These are phyloP conservation scores for Xylaria venustula DNA, from an alignment of 495 filamentous ascomycete species.

Conservation along the genomic window DNA sequence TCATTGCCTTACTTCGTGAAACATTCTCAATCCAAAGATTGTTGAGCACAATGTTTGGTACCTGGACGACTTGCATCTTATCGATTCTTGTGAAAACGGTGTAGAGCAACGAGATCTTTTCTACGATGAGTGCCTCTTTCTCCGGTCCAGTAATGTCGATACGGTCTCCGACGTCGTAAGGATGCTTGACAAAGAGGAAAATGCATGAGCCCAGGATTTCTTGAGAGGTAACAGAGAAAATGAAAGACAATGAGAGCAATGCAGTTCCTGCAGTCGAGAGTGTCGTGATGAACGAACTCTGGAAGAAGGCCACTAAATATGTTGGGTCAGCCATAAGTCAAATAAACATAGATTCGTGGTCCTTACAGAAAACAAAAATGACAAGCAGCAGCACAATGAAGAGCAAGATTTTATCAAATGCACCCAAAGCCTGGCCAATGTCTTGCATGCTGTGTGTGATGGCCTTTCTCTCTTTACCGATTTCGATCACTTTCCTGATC, in stretches of 20 bases:
- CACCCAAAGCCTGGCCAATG: slow-evolving; percentile 89
- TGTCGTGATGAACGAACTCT: slow-evolving; percentile 78
- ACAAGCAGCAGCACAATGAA: slow-evolving; percentile 76
- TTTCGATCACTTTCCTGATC: slow-evolving; percentile 80
- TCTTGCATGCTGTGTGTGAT: slow-evolving; percentile 93
- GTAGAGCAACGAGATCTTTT: slow-evolving; percentile 92
- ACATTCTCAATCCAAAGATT: slow-evolving; percentile 91
- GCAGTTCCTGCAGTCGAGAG: slow-evolving; percentile 95
- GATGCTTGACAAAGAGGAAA: slow-evolving; percentile 97
- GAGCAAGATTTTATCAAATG: slow-evolving; percentile 80
- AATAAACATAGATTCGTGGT: not conserved
- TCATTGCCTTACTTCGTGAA: slow-evolving; percentile 85
- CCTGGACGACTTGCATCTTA: slow-evolving; percentile 71
- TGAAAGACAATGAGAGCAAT: slow-evolving; percentile 88
- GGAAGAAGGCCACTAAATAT: slow-evolving; percentile 71
- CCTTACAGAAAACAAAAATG: slow-evolving; percentile 79
- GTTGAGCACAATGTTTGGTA: slow-evolving; percentile 90
- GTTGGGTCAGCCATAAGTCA: slow-evolving; percentile 22
- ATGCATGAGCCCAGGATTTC: slow-evolving; percentile 95
- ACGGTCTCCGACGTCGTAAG: slow-evolving; percentile 85
- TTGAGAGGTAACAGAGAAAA: slow-evolving; percentile 87
- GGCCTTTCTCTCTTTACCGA: slow-evolving; percentile 77
- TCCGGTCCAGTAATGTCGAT: slow-evolving; percentile 71
- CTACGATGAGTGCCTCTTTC: slow-evolving; percentile 71
- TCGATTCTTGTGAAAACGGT: slow-evolving; percentile 86